Evolutionary conservation across 805 yeast species (phyloP).

Genomic region (Wickerhamomyces strasburgensis): DNA sequence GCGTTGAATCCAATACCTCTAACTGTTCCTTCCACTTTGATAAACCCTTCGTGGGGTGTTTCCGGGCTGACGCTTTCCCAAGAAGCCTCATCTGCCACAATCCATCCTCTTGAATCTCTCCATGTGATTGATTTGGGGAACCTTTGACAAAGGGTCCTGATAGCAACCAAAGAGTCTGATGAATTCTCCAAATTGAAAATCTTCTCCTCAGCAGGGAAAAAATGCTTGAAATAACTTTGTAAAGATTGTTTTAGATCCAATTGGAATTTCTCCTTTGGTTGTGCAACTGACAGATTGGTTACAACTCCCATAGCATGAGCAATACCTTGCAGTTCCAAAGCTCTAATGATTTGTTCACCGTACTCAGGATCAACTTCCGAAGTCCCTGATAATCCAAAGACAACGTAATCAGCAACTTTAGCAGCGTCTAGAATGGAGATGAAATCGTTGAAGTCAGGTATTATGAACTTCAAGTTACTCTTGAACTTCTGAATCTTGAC

Average conservation of each 20-base stretch:
- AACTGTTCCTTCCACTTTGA: conserved; percentile 75
- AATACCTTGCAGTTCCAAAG: conserved; percentile 88
- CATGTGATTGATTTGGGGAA: conserved; percentile 81
- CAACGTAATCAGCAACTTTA: conserved; percentile 81
- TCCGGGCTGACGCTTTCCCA: conserved; percentile 31
- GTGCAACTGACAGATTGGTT: conserved; percentile 62
- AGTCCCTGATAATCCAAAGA: conserved; percentile 84
- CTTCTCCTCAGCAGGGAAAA: conserved; percentile 77
- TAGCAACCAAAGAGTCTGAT: conserved; percentile 67
- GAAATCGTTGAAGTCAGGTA: conserved; percentile 66
- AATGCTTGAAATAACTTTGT: conserved; percentile 62
- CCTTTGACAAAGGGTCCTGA: conserved; percentile 77
- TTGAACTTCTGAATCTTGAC: conserved; percentile 62
- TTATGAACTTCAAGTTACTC: conserved; percentile 62
- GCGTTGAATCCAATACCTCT: conserved; percentile 83
- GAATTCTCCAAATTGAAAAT: conserved; percentile 63
- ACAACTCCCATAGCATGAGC: conserved; percentile 76
- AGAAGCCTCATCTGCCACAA: conserved; percentile 63
- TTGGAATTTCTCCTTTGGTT: conserved; percentile 73
- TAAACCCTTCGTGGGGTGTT: conserved; percentile 30
- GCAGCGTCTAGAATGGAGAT: conserved; percentile 78
- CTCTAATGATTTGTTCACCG: conserved; percentile 88
- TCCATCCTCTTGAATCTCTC: conserved; percentile 90
- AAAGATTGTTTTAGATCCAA: conserved; percentile 61
- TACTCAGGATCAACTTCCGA: conserved; percentile 72